A percentile compares a stretch with the other conserved stretches of the same genome.
Conservation (phyloP, 75 land plant species). For the Azolla pinnata region DNA sequence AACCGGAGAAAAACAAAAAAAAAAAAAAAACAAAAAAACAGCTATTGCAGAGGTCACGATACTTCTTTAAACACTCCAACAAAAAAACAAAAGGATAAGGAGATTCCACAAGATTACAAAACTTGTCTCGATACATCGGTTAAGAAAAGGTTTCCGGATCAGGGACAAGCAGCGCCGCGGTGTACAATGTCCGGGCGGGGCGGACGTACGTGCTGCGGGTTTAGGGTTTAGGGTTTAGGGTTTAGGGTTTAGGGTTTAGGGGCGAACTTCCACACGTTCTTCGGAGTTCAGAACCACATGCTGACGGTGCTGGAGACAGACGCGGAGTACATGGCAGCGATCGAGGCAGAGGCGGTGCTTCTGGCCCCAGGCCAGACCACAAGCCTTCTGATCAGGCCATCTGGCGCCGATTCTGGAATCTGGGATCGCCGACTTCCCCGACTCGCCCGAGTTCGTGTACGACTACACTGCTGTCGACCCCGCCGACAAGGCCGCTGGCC, state of each 20-base stretch:
- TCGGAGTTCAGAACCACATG: slow-evolving; percentile 21
- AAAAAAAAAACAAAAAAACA: no score
- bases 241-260: no score
- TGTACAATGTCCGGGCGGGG: slow-evolving; percentile 5
- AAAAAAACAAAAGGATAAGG: no score
- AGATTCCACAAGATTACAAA: no score
- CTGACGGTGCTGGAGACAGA: slow-evolving; percentile 25
- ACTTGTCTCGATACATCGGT: no score
- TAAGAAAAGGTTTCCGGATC: no score
- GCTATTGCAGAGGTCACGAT: no score
- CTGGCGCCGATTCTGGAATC: no score
- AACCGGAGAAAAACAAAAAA: no score
- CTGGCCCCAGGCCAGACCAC: slow-evolving; percentile 29
- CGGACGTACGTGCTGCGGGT: slow-evolving; percentile 7
- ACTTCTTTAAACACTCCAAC: no score
- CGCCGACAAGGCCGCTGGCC: slow-evolving; percentile 19
- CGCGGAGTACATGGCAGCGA: slow-evolving; percentile 16
- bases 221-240: no score
- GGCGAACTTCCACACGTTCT: slow-evolving; percentile 12
- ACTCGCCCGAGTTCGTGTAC: slow-evolving; percentile 10
- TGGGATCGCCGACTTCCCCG: slow-evolving; percentile 25
- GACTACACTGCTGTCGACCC: slow-evolving; percentile 20
- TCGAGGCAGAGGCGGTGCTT: slow-evolving; percentile 7
- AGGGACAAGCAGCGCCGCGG: no score
- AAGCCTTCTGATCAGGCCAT: slow-evolving; percentile 15